These are phyloP conservation scores for Elsinoe necatrix DNA, from an alignment of 2,329 filamentous ascomycete genomes.

Conservation along the genomic window DNA sequence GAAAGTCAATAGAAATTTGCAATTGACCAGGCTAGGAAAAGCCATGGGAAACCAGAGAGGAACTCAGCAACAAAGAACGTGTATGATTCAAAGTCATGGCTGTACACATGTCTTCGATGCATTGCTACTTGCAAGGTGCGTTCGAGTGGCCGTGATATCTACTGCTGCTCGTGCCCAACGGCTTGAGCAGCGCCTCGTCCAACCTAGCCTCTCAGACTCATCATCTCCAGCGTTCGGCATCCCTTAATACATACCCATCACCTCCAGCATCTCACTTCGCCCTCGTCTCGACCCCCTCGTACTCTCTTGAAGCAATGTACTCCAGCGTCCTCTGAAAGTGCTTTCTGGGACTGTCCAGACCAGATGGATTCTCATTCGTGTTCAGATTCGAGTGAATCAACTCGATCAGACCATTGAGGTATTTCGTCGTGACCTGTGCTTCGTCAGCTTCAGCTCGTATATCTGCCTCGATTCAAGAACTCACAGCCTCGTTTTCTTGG, in stretches of 20 bases:
- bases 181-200: not conserved
- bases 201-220: not conserved
- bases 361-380: constrained; percentile 72
- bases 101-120: not conserved
- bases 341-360: constrained; percentile 79
- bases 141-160: not conserved
- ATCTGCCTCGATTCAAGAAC: constrained; percentile 22
- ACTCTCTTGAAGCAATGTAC: constrained; percentile 84
- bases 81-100: not conserved
- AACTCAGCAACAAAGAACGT: no score
- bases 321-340: constrained; percentile 94
- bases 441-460: not conserved
- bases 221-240: no score
- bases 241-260: not conserved
- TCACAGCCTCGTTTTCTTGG: constrained; percentile 90
- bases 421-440: constrained; percentile 75
- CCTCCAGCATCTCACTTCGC: constrained; percentile 33
- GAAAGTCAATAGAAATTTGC: no score
- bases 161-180: not conserved
- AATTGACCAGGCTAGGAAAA: no score
- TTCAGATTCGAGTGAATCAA: constrained; percentile 94
- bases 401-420: constrained; percentile 95
- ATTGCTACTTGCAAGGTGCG: not conserved
- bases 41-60: no score
- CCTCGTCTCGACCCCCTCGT: constrained; percentile 79